phyloP scores from a whole-genome alignment of 2,329 filamentous ascomycete genomes.

The Ophidiomyces ophidiicola region DNA sequence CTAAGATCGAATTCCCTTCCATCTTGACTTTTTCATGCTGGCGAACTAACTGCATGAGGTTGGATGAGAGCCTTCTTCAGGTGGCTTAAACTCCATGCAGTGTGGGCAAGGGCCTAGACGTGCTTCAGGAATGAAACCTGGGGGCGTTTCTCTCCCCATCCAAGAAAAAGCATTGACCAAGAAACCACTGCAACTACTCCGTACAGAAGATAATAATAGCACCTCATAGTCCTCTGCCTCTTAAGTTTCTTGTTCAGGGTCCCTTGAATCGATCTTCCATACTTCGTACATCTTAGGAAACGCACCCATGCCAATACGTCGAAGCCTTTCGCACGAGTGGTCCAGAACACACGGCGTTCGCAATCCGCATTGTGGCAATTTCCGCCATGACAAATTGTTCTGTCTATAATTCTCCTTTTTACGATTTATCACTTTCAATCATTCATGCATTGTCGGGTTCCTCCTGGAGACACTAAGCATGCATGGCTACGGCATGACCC shows the following conservation, averaged over 20 bases:
- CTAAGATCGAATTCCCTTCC: slow-evolving; percentile 3
- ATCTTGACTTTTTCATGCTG: slow-evolving; percentile 2
- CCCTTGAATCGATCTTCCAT: slow-evolving; percentile 3
- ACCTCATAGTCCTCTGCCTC: no score
- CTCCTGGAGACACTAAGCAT: slow-evolving; percentile 4
- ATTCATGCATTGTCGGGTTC: slow-evolving; percentile 5
- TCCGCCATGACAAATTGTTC: slow-evolving; percentile 7
- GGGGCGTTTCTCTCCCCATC: slow-evolving; percentile 3
- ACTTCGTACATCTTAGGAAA: neutral
- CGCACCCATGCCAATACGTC: no score
- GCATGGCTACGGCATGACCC: slow-evolving; percentile 6
- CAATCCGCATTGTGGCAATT: no score
- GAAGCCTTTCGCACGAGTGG: no score
- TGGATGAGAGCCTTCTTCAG: neutral
- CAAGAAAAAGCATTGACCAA: neutral
- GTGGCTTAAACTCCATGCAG: slow-evolving; percentile 1
- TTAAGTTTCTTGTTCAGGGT: no score
- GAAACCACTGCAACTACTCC: neutral
- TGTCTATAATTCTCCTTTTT: neutral
- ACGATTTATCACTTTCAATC: slow-evolving; percentile 2
- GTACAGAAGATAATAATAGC: no score
- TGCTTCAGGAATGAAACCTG: slow-evolving; percentile 9
- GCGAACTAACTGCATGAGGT: neutral
- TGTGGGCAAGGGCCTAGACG: slow-evolving; percentile 2
- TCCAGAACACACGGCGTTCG: no score